Base-by-base conservation (phyloP, 164 flowering plant species). In the Tetrastigma voinierianum region DNA sequence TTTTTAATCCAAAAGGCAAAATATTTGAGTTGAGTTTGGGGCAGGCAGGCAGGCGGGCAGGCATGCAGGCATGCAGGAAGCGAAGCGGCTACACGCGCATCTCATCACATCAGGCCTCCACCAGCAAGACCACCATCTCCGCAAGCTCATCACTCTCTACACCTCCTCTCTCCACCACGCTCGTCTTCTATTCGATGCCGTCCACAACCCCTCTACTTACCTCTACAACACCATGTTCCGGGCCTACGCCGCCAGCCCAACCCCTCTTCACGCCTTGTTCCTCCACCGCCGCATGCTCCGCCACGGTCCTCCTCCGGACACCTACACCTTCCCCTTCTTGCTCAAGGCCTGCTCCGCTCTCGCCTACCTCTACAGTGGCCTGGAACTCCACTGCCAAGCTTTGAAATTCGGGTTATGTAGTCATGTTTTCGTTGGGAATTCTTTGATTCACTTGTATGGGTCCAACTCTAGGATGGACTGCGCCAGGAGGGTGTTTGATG, bases 301-400 rank as follows among this genome's bases (percentile, higher is more conserved):
- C 19, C 61, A 52, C 12, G 67, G 68, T 20, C 11, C 32, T 20
- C 65, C 67, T 23, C 73, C 76, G 19, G 74, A 77, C 58, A 63
- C 51, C 1, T 77, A 77, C 74, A 73, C 77, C 48, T 77, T 66
- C 67, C 77, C 80, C 18, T 77, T 70, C 63, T 60, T 77, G 66
- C 74, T 77, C 11, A 75, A 78, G 32, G 76, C 81, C 7, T 78
- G 78, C 56, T 68, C 76, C 9, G 43, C 15, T 21, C 70, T 63
- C 44, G 25, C 59, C 13, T n/a, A 63, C 24, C 65, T 72, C 2
- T 46, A 17, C 9, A 59, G 44, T 47, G 78, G 78, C 25, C 46
- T 64, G 24, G 70, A 72, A 68, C n/a, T 64, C 57, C 78, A 78
- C 52, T 69, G 74, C 43, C 57, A 67, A 2, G 65, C 23, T 2